These are phyloP conservation scores for Ballota nigra DNA, from an alignment of 257 asterid species.

Conservation along the genomic window DNA sequence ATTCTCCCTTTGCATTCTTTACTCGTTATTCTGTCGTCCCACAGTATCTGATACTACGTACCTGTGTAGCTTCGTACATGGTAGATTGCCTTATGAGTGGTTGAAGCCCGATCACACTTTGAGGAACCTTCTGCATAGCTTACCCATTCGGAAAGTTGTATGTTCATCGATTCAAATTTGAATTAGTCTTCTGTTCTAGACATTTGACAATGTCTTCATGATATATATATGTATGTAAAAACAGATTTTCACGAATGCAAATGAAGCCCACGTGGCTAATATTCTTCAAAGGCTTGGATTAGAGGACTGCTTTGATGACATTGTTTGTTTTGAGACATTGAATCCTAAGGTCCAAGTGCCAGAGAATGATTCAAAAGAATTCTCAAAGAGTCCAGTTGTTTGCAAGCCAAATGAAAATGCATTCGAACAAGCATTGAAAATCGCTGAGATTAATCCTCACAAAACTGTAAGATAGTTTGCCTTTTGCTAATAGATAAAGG, in stretches of 20 bases:
- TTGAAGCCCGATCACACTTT: slow-evolving; percentile 63
- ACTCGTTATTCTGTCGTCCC: background rate
- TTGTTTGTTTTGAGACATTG: slow-evolving; percentile 74
- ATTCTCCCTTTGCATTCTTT: slow-evolving; percentile 1
- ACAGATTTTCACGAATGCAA: slow-evolving; percentile 91
- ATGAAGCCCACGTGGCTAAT: slow-evolving; percentile 84
- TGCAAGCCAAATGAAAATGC: slow-evolving; percentile 81
- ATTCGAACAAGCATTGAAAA: slow-evolving; percentile 59
- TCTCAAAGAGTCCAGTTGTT: slow-evolving; percentile 44
- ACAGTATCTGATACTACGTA: background rate
- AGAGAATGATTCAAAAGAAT: slow-evolving; percentile 27
- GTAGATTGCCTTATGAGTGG: slow-evolving; percentile 81
- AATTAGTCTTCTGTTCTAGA: background rate
- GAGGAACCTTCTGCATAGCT: slow-evolving; percentile 57
- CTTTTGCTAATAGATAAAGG: background rate
- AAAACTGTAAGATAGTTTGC: slow-evolving; percentile 51
- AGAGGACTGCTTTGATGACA: slow-evolving; percentile 78
- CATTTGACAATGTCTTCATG: slow-evolving; percentile 5
- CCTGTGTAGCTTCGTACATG: slow-evolving; percentile 69
- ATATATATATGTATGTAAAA: background rate
- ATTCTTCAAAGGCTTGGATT: slow-evolving; percentile 72
- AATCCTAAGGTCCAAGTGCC: slow-evolving; percentile 47
- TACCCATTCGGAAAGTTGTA: slow-evolving; percentile 82
- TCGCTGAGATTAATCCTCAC: slow-evolving; percentile 66
- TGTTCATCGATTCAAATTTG: slow-evolving; percentile 22